Evolutionary conservation across 2,329 filamentous ascomycete species (phyloP), one percentile per base, ranked within the genome.

Genomic region (Fusarium continuum): DNA sequence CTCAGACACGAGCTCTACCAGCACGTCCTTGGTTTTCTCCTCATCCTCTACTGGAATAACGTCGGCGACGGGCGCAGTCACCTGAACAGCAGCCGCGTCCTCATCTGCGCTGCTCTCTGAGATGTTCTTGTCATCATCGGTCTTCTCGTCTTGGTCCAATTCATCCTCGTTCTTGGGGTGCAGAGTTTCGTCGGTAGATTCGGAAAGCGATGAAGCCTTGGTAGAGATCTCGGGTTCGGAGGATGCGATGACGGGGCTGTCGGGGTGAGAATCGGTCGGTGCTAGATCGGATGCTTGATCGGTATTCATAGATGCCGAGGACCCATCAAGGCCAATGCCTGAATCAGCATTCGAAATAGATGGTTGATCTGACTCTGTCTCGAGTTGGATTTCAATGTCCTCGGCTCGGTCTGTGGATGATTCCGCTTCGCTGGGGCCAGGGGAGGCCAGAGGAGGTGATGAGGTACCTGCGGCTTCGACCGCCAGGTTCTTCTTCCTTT

Each of bases 121-220:
- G 32, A 43, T 38, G 22, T 36, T 32, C 16, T 56, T 40, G 17
- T 65, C 55, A 29, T 47, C 51, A 4, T 39, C 49, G 8, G 51
- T 50, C 13, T 63, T 44, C 46, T 67, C 48, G 16, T 64, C 46
- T 8, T 70, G 63, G 16, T 72, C 69, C 5, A 31, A 25, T 5
- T 39, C 50, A 39, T 67, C 52, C 8, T 72, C 67, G 20, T 43
- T 51, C 51, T 76, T 74, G 10, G 75, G 78, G 39, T 79, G 78
- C 3, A 85, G 73, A 5, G 85, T 88, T 69, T 87, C 85, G 55
- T 88, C 83, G 2, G 86, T 88, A 3, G 83, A 85, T 58, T 88
- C 87, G 6, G 86, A 88, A 9, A 89, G 71, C 0, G 87, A 89
- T 0, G 86, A 89, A 5, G 87, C 86, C 65, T 84, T 85, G 7